A percentile compares a stretch with the other conserved stretches of the same genome.
phyloP scores from a whole-genome alignment of 1,139 yeast species.

The Candida buenavistaensis region DNA sequence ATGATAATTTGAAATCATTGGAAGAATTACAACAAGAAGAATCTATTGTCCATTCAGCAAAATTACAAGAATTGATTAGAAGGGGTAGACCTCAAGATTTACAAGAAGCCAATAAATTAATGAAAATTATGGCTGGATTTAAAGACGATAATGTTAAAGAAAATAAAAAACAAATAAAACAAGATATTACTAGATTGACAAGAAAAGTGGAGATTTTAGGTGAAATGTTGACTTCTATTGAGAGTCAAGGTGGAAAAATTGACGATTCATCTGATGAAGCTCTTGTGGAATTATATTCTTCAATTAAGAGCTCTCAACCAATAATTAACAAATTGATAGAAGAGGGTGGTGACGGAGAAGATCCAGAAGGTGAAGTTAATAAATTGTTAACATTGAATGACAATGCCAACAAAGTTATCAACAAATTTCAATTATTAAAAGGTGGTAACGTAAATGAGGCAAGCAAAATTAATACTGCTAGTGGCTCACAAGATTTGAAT shows the following conservation, averaged over 20 bases:
- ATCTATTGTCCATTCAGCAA: constrained; percentile 89
- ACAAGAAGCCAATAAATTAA: constrained; percentile 92
- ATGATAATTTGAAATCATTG: constrained; percentile 82
- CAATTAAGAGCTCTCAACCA: constrained; percentile 84
- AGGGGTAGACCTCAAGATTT: constrained; percentile 95
- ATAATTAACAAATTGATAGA: constrained; percentile 84
- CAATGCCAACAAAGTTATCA: constrained; percentile 66
- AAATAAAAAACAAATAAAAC: constrained; percentile 76
- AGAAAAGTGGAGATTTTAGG: constrained; percentile 88
- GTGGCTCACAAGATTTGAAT: constrained; percentile 44
- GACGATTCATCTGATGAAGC: constrained; percentile 72
- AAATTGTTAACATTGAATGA: constrained; percentile 74
- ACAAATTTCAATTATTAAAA: constrained; percentile 66
- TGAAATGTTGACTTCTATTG: constrained; percentile 74
- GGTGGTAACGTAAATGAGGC: constrained; percentile 67
- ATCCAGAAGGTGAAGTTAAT: constrained; percentile 64
- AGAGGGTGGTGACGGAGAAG: constrained; percentile 30
- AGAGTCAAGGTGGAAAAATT: constrained; percentile 43
- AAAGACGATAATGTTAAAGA: constrained; percentile 72
- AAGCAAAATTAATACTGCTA: constrained; percentile 48
- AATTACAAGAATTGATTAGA: constrained; percentile 90
- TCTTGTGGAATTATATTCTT: constrained; percentile 69
- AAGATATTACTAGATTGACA: constrained; percentile 80
- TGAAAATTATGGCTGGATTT: constrained; percentile 98
- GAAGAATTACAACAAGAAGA: constrained; percentile 93